These are phyloP conservation scores for Phytophthora sansomeana DNA, from an alignment of 352 stramenopile species.

Conservation along the genomic window DNA sequence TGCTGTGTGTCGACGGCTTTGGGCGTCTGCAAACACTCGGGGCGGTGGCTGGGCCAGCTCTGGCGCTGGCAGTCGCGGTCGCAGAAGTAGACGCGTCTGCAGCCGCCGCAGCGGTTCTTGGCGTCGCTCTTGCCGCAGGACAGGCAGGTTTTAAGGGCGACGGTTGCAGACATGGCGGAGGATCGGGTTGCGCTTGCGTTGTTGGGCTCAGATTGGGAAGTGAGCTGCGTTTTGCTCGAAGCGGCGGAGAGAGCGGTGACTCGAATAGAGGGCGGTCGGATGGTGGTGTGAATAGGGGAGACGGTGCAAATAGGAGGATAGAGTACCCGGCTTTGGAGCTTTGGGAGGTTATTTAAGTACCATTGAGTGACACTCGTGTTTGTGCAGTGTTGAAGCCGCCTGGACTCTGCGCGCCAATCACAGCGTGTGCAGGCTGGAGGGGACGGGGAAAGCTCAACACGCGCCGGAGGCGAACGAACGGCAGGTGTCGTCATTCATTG, in stretches of 20 bases:
- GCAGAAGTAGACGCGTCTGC: constrained; percentile 79
- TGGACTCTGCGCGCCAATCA: background rate
- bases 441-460: constrained; percentile 2
- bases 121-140: constrained; percentile 51
- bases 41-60: constrained; percentile 67
- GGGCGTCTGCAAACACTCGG: constrained; percentile 38
- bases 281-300: background rate
- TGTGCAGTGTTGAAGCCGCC: background rate
- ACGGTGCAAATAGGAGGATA: background rate
- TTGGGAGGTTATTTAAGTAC: background rate
- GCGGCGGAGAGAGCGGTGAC: constrained; percentile 10
- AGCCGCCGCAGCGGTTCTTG: constrained; percentile 81
- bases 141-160: constrained; percentile 43
- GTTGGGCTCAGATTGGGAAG: constrained; percentile 34
- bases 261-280: constrained; percentile 20
- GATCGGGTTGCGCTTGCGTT: background rate
- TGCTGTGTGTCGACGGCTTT: background rate
- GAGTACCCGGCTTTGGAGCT: background rate
- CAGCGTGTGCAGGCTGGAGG: background rate
- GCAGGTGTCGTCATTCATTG: background rate
- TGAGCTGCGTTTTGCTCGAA: constrained; percentile 17
- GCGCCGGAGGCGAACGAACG: too few relatives aligned
- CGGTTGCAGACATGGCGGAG: constrained; percentile 10
- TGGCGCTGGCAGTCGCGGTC: constrained; percentile 76
- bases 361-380: background rate